These are phyloP conservation scores for Clonostachys byssicola DNA, from an alignment of 2,329 filamentous ascomycete species.

Conservation along the genomic window DNA sequence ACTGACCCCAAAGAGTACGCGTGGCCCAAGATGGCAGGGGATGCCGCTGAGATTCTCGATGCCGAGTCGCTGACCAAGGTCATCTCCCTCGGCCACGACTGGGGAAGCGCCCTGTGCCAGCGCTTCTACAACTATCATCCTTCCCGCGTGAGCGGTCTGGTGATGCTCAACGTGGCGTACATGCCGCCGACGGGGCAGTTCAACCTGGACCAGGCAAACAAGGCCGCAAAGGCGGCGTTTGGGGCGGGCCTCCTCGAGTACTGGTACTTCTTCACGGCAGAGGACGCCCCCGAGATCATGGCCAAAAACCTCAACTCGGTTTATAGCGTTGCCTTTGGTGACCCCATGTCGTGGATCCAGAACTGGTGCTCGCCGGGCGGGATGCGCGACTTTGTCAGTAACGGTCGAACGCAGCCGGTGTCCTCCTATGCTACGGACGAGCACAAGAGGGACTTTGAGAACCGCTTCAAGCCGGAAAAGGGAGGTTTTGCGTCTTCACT, in stretches of 20 bases:
- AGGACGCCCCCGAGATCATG: conserved; percentile 30
- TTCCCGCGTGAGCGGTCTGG: conserved; percentile 30
- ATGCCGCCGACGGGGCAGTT: conserved; percentile 22
- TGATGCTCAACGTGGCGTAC: conserved; percentile 37
- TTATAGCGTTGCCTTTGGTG: conserved; percentile 25
- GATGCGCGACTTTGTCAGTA: conserved; percentile 17
- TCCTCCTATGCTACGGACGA: conserved; percentile 16
- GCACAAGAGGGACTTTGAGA: conserved; percentile 14
- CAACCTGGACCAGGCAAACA: conserved; percentile 26
- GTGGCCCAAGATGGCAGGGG: conserved; percentile 24
- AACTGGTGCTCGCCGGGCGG: conserved; percentile 28
- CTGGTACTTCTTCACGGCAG: conserved; percentile 37
- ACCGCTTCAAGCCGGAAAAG: conserved; percentile 8
- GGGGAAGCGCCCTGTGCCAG: conserved; percentile 33
- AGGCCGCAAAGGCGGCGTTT: conserved; percentile 17
- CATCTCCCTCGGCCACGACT: conserved; percentile 44
- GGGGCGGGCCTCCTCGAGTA: conserved; percentile 33
- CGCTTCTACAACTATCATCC: conserved; percentile 35
- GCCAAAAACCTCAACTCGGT: conserved; percentile 27
- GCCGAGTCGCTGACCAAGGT: conserved; percentile 23
- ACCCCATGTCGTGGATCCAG: conserved; percentile 18
- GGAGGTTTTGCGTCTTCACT: conserved; percentile 17
- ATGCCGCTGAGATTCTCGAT: conserved; percentile 33
- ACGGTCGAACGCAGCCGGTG: conserved; percentile 11
- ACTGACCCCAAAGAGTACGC: conserved; percentile 26